Evolutionary conservation across 495 filamentous ascomycete genomes (phyloP), one percentile per base, ranked within the genome.

Genomic region (Neurospora tetraspora): DNA sequence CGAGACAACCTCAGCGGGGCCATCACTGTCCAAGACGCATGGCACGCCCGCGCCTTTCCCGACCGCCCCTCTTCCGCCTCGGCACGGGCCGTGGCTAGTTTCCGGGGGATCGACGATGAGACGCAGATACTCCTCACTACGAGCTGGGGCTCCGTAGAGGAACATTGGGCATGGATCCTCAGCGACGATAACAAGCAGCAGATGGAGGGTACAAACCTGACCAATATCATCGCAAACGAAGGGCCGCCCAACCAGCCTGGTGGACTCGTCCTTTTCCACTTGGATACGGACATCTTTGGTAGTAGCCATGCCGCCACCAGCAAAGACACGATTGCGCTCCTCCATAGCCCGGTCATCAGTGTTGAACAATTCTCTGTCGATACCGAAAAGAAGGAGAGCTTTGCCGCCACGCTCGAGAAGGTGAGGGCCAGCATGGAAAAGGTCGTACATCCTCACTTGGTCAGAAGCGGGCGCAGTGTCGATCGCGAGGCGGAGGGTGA

Each of bases 161-260:
- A 81, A 23, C 88, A 89, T 72, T 74, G 75, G 68, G 72, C 82
- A n/a, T 89, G 87, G 86, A 79, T 86, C 27, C 76, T 76, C 34
- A 82, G 80, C 11, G 75, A 77, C 23, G 81, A 80, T 38, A 84
- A 83, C 72, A 61, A 73, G 68, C 31, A 68, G 0, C 73, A 71
- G 40, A 80, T 77, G 70, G 75, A 65, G 53, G 27, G 53, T 16
- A 4, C 68, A 4, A 69, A 36, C 23, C 69, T 83, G 18, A 31
- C 16, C 14, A 70, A 71, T 9, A 76, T 77, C 68, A 80, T 81
- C 68, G 68, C 74, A 8, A 75, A 71, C 68, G 78, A 70, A 40
- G 75, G 65, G 6, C 73, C 77, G 14, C 83, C 86, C 74, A 84
- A 65, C 14, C 31, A 27, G 36, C 37, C 23, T 1, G 53, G 37